phyloP scores from a whole-genome alignment of 305 asterid genomes.

The Fraxinus xanthoxyloides region DNA sequence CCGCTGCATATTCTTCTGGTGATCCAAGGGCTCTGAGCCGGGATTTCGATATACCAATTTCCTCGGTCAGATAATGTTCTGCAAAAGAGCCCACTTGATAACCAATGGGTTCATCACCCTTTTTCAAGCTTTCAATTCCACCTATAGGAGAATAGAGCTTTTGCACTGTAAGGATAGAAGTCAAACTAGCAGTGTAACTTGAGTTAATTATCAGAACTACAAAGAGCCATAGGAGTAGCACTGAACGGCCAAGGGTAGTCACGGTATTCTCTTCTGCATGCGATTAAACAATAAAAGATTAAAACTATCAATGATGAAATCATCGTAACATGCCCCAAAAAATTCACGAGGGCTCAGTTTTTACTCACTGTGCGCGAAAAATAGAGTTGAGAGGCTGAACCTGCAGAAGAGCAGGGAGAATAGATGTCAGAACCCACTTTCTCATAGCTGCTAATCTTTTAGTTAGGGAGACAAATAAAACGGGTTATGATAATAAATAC shows the following conservation, averaged over 20 bases:
- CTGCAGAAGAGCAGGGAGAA: slow-evolving; percentile 26
- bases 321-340: neutral
- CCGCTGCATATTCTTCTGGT: slow-evolving; percentile 62
- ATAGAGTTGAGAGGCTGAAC: slow-evolving; percentile 63
- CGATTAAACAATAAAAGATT: neutral
- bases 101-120: slow-evolving; percentile 57
- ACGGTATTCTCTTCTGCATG: slow-evolving; percentile 66
- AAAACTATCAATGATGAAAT: neutral
- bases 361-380: slow-evolving; percentile 56
- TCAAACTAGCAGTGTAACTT: slow-evolving; percentile 81
- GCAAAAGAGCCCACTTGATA: slow-evolving; percentile 80
- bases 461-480: neutral
- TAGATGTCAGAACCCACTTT: neutral
- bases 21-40: slow-evolving; percentile 63
- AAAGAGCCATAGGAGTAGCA: slow-evolving; percentile 81
- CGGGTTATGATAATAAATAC: neutral
- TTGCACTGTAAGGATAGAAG: slow-evolving; percentile 81
- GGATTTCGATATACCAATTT: slow-evolving; percentile 48
- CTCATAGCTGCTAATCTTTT: neutral
- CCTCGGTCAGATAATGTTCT: slow-evolving; percentile 50
- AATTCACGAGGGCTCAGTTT: neutral
- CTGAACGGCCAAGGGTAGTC: slow-evolving; percentile 68
- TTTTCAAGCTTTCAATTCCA: slow-evolving; percentile 68
- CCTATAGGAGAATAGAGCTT: slow-evolving; percentile 76
- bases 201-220: slow-evolving; percentile 77